A percentile compares a stretch with the other conserved stretches of the same genome.
These are phyloP conservation scores for Cinnamomum micranthum DNA, from an alignment of 164 flowering plant species.

Conservation along the genomic window DNA sequence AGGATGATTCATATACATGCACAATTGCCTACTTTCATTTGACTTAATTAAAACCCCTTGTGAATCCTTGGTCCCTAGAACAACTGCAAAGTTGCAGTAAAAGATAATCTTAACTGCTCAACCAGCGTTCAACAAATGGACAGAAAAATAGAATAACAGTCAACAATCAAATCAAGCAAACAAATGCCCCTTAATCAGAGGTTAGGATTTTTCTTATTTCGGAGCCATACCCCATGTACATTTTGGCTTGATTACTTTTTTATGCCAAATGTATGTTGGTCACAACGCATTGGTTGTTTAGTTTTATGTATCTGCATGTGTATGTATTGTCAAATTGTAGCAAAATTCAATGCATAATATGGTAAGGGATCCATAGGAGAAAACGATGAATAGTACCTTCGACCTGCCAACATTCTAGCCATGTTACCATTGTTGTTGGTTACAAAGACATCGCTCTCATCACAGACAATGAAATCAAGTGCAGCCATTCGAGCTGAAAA, in stretches of 20 bases:
- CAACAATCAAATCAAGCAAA: not conserved
- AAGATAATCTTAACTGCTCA: not conserved
- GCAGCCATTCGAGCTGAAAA: constrained; percentile 99
- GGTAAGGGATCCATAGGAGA: not conserved
- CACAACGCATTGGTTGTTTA: too few relatives aligned
- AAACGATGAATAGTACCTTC: constrained; percentile 52
- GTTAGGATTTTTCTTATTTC: not conserved
- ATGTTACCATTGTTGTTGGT: constrained; percentile 99
- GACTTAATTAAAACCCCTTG: too few relatives aligned
- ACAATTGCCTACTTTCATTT: not conserved
- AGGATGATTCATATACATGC: not conserved
- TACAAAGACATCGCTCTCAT: constrained; percentile 95
- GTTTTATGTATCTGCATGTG: not conserved
- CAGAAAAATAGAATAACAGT: not conserved
- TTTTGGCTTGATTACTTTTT: not conserved
- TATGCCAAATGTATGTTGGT: not conserved
- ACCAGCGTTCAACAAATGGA: not conserved
- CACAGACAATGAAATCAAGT: constrained; percentile 91
- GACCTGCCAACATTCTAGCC: constrained; percentile 93
- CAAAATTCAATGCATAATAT: not conserved
- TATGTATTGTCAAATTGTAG: not conserved
- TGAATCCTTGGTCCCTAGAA: not conserved
- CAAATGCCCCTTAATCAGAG: not conserved
- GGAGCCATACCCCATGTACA: not conserved
- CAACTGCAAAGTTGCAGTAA: not conserved